Percentiles rank a stretch among this genome's conserved stretches.
Conservation (phyloP, 495 filamentous ascomycete species). For the Hypoxylon intermedium region DNA sequence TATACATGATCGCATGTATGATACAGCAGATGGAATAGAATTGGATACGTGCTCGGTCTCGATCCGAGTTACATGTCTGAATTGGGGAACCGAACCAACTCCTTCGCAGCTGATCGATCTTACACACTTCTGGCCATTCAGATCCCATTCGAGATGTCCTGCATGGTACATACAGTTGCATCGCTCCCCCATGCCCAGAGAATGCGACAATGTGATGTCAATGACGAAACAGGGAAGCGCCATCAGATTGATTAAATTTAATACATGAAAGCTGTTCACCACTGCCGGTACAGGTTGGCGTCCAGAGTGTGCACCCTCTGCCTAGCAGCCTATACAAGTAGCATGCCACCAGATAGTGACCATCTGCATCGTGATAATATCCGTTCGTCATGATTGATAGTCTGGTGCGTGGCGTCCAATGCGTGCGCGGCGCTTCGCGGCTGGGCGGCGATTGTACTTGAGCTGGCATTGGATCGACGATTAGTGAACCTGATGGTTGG, state of each 20-base stretch:
- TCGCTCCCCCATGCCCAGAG: constrained; percentile 26
- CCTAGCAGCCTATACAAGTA: no score
- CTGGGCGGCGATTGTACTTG: neutral
- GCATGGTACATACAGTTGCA: constrained; percentile 25
- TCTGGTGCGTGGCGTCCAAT: neutral
- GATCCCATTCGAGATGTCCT: constrained; percentile 12
- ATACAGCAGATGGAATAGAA: no score
- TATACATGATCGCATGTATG: no score
- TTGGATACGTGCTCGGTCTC: constrained; percentile 1
- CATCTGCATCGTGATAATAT: no score
- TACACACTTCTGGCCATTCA: constrained; percentile 5
- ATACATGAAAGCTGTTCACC: no score
- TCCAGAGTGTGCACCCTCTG: no score
- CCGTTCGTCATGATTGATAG: no score
- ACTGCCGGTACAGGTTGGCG: no score
- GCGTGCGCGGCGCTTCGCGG: constrained; percentile 12
- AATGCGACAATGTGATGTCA: constrained; percentile 39
- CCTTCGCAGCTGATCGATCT: constrained; percentile 22
- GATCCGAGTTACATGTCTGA: constrained; percentile 13
- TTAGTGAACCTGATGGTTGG: neutral
- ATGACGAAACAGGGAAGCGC: constrained; percentile 18
- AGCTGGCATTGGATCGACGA: neutral
- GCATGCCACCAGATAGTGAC: no score
- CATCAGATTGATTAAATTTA: constrained; percentile 5
- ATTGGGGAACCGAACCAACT: constrained; percentile 14